These are phyloP conservation scores for Clitopilus passeckerianus DNA, from an alignment of 768 basidiomycete species.

Conservation along the genomic window DNA sequence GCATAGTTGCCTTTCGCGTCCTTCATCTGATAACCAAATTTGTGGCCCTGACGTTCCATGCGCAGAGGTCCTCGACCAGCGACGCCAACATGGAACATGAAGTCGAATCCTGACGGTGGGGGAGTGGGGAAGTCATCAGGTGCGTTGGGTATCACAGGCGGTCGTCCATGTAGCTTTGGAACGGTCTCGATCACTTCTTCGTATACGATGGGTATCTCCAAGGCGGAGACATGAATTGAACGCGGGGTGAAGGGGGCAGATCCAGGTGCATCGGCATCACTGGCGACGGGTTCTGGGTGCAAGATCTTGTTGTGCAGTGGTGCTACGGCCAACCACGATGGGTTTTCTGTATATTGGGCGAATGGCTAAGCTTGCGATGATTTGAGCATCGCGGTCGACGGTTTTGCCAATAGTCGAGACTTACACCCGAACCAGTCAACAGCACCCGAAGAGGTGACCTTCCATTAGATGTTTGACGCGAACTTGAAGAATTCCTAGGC, in stretches of 20 bases:
- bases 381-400: slow-evolving; percentile 7
- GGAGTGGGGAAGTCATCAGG: slow-evolving; percentile 27
- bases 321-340: slow-evolving; percentile 68
- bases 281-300: slow-evolving; percentile 28
- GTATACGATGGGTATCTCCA: slow-evolving; percentile 58
- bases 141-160: slow-evolving; percentile 42
- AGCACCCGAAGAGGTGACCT: slow-evolving; percentile 38
- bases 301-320: slow-evolving; percentile 55
- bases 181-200: slow-evolving; percentile 48
- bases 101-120: slow-evolving; percentile 53
- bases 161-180: slow-evolving; percentile 56
- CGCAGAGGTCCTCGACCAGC: slow-evolving; percentile 59
- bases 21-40: slow-evolving; percentile 65
- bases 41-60: slow-evolving; percentile 64
- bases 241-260: slow-evolving; percentile 14
- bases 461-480: slow-evolving; percentile 14
- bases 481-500: slow-evolving; percentile 4
- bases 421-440: slow-evolving; percentile 51
- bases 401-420: slow-evolving; percentile 16
- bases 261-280: slow-evolving; percentile 12
- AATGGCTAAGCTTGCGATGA: slow-evolving; percentile 41
- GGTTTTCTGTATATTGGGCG: slow-evolving; percentile 50
- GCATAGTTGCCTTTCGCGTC: slow-evolving; percentile 58
- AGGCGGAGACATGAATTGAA: slow-evolving; percentile 54
- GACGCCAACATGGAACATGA: slow-evolving; percentile 68